Evolutionary conservation across 2,329 filamentous ascomycete species (phyloP).

Genomic region (Stagonosporopsis chrysanthemi): DNA sequence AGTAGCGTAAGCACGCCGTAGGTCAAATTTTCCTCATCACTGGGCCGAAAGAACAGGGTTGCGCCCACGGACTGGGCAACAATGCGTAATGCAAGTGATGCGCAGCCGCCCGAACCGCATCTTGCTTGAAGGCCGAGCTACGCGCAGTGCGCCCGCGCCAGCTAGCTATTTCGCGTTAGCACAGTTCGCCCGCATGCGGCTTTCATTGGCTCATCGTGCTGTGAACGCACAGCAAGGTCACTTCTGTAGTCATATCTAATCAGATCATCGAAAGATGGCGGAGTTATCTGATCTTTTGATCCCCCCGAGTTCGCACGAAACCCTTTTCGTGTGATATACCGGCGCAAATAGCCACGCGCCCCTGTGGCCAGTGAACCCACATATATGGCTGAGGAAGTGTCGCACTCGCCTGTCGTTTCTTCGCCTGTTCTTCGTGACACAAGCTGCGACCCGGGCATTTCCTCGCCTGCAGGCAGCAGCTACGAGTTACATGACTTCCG

Average conservation of each 20-base stretch:
- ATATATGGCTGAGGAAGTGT: constrained; percentile 35
- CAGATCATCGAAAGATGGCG: constrained; percentile 30
- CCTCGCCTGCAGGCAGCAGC: constrained; percentile 32
- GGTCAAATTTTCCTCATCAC: constrained; percentile 15
- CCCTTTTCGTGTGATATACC: constrained; percentile 33
- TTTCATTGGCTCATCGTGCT: constrained; percentile 8
- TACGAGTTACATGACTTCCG: constrained; percentile 43
- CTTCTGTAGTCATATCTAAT: constrained; percentile 31
- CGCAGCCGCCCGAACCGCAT: constrained; percentile 24
- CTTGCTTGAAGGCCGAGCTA: constrained; percentile 17
- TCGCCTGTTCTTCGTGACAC: constrained; percentile 34
- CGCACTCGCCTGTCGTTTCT: constrained; percentile 27
- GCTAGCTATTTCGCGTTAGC: constrained; percentile 8
- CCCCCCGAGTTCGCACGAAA: constrained; percentile 24
- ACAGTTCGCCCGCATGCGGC: constrained; percentile 3
- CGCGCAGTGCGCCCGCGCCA: not conserved
- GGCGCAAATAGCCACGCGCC: constrained; percentile 30
- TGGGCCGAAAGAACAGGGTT: constrained; percentile 5
- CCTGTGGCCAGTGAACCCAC: constrained; percentile 28
- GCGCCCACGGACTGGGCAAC: constrained; percentile 2
- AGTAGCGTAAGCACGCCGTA: constrained; percentile 5
- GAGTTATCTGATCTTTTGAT: constrained; percentile 41
- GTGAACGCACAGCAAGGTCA: constrained; percentile 2
- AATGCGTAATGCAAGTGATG: constrained; percentile 20
- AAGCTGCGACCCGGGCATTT: constrained; percentile 24